Percentiles rank a stretch among this genome's conserved stretches.
Evolutionary conservation across 345 rosid genomes (phyloP).

Genomic region (Populus ilicifolia): DNA sequence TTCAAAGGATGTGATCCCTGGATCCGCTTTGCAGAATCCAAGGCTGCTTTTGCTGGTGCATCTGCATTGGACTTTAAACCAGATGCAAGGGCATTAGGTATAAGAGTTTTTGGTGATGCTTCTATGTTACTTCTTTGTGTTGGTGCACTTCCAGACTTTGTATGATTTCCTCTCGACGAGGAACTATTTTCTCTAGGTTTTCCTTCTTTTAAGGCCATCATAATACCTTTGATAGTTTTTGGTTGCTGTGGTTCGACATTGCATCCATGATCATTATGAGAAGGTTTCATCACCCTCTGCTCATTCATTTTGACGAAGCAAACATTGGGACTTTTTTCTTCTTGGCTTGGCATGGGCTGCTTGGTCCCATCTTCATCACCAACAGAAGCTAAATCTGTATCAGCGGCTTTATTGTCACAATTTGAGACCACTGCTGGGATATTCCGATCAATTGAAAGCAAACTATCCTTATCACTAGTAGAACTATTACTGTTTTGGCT

Average conservation of each 20-base stretch:
- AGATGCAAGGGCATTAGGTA: slow-evolving; percentile 46
- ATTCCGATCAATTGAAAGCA: slow-evolving; percentile 53
- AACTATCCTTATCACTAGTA: slow-evolving; percentile 69
- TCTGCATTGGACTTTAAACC: slow-evolving; percentile 50
- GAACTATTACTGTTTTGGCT: slow-evolving; percentile 91
- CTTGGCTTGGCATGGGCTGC: slow-evolving; percentile 44
- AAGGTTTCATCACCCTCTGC: slow-evolving; percentile 40
- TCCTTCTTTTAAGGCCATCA: slow-evolving; percentile 94
- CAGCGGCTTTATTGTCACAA: slow-evolving; percentile 45
- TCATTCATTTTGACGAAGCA: slow-evolving; percentile 45
- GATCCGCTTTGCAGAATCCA: slow-evolving; percentile 48
- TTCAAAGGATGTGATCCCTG: slow-evolving; percentile 56
- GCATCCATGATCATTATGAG: slow-evolving; percentile 41
- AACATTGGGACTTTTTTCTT: slow-evolving; percentile 33
- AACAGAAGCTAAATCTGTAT: slow-evolving; percentile 48
- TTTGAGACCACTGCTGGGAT: slow-evolving; percentile 30
- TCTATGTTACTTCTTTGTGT: slow-evolving; percentile 52
- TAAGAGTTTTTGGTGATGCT: slow-evolving; percentile 61
- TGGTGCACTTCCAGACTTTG: slow-evolving; percentile 41
- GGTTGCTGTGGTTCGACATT: slow-evolving; percentile 67
- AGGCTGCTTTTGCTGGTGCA: slow-evolving; percentile 42
- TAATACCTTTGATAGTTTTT: slow-evolving; percentile 71
- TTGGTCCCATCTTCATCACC: slow-evolving; percentile 61
- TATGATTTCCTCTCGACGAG: slow-evolving; percentile 65
- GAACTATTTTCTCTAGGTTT: slow-evolving; percentile 81